Percentiles rank a stretch among this genome's conserved stretches.
Conservation (phyloP, 106 monocot genomes). For the Agapanthus africanus region DNA sequence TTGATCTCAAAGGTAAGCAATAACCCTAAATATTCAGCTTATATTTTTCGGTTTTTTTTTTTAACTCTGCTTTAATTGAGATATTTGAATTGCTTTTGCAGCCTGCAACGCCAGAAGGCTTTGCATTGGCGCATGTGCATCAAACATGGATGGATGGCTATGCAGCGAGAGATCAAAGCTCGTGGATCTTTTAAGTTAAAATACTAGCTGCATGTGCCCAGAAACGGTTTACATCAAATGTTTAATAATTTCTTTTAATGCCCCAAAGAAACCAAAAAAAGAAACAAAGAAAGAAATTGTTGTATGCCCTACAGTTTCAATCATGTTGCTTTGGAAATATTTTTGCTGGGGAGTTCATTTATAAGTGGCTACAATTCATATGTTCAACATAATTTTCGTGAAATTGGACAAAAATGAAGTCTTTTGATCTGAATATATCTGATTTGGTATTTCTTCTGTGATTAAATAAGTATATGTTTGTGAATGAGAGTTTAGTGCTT, state of each 20-base stretch:
- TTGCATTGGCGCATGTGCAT: slow-evolving; percentile 44
- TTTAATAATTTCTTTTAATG: not conserved
- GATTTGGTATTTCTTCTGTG: no score
- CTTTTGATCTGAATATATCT: no score
- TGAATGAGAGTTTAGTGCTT: no score
- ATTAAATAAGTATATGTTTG: no score
- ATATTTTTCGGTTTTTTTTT: no score
- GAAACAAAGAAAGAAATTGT: no score
- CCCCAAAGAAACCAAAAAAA: not conserved
- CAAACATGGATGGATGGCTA: slow-evolving; percentile 69
- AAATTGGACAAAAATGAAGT: no score
- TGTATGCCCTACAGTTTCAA: not conserved
- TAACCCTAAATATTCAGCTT: not conserved
- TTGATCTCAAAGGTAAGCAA: slow-evolving; percentile 48
- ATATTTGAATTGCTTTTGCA: slow-evolving; percentile 16
- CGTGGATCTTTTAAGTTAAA: slow-evolving; percentile 37
- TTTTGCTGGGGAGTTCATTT: no score
- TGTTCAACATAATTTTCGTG: no score
- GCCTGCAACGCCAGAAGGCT: slow-evolving; percentile 39
- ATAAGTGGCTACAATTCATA: no score
- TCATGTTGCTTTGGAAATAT: not conserved
- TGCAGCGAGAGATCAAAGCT: slow-evolving; percentile 16
- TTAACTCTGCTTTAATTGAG: not conserved
- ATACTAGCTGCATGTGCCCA: no score
- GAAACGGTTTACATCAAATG: no score